Base-by-base conservation (phyloP, 306 rosid species). In the Argentina anserina region DNA sequence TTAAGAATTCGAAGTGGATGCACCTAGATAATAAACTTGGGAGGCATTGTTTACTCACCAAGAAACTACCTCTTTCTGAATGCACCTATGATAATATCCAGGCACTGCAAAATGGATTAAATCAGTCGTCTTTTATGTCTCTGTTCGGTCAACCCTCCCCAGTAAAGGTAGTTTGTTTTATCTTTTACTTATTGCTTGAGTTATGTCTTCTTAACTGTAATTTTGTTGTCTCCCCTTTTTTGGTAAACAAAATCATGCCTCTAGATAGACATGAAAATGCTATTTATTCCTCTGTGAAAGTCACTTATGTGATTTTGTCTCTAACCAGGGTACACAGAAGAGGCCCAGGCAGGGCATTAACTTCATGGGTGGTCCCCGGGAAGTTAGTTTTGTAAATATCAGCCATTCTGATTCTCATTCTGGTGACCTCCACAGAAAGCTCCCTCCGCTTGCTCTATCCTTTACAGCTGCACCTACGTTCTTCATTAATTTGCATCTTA, bases 51-150 rank as follows among this genome's bases (percentile, higher is more conserved):
- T 67, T 81, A 33, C 76, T 95, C 65, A 71, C 87, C 72, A 90
- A 89, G 88, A 88, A 86, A 76, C 90, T 95, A 28, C 85, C 86
- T 79, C 78, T 81, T 65, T 79, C 90, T 72, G 97, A 95, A 83
- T 95, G 99, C 89, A 88, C 99, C 29, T 91, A 87, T 59, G 97
- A 90, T 82, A 91, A 92, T 84, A 84, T 95, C 75, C 87, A 84
- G 80, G 87, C 82, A 69, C 87, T 95, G 83, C 93, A 90, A 82
- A 86, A 81, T 62, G 88, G 88, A 64, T 50, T 77, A 49, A 81
- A 63, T 58, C 83, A 73, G 77, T 79, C 74, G 29, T 69, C 85
- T 37, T 9, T 47, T 43, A 45, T 85, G 41, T 71, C 90, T 41
- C 49, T 62, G 58, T 64, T 68, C 10, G 71, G 37, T 77, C 76